These are phyloP conservation scores for Zizania palustris DNA, from an alignment of 202 grass and related monocot species.

Conservation along the genomic window DNA sequence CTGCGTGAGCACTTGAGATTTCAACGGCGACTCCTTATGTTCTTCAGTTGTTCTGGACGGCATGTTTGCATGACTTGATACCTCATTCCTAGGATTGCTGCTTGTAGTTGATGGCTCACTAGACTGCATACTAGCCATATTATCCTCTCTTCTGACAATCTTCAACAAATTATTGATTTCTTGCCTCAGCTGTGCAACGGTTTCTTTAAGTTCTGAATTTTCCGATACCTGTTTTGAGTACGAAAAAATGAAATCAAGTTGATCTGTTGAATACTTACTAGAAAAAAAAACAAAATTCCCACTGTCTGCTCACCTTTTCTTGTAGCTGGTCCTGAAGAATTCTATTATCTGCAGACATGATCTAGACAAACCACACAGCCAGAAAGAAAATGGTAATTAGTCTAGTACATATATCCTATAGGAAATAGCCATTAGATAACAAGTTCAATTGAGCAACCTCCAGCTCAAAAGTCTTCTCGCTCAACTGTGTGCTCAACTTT, in stretches of 20 bases:
- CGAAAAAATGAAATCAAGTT: conserved; percentile 36
- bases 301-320: conserved; percentile 64
- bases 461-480: conserved; percentile 90
- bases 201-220: conserved; percentile 74
- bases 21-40: conserved; percentile 58
- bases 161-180: conserved; percentile 60
- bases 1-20: conserved; percentile 83
- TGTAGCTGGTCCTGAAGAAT: conserved; percentile 98
- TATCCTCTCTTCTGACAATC: conserved; percentile 47
- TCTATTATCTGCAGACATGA: conserved; percentile 98
- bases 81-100: conserved; percentile 42
- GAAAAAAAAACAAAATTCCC: conserved; percentile 24
- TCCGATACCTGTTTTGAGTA: conserved; percentile 61
- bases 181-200: conserved; percentile 59
- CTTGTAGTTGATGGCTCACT: conserved; percentile 49
- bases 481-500: conserved; percentile 78
- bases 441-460: conserved; percentile 62
- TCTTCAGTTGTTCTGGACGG: conserved; percentile 46
- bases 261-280: conserved; percentile 30
- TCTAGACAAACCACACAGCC: conserved; percentile 55
- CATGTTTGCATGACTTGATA: conserved; percentile 40
- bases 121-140: conserved; percentile 38
- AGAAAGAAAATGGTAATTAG: conserved; percentile 42
- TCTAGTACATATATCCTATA: conserved; percentile 19
- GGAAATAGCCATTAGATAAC: conserved; percentile 23